Percentiles rank a stretch among this genome's conserved stretches.
These are phyloP conservation scores for Globisporangium splendens DNA, from an alignment of 352 stramenopile species.

Conservation along the genomic window DNA sequence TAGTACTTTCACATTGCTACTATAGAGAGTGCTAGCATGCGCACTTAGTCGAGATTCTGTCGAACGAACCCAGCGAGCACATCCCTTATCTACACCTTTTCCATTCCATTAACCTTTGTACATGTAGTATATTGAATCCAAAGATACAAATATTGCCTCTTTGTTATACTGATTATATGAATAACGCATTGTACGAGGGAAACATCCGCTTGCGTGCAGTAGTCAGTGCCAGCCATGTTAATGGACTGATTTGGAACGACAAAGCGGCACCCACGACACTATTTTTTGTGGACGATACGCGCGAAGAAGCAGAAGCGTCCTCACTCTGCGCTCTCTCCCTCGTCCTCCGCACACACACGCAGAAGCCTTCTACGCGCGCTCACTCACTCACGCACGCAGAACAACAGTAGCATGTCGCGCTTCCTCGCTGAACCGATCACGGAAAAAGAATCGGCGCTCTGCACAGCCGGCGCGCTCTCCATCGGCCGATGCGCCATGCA, in stretches of 20 bases:
- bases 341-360: neutral
- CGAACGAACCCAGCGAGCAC: too few relatives aligned
- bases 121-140: too few relatives aligned
- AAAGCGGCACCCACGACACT: neutral
- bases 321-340: neutral
- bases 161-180: too few relatives aligned
- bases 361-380: neutral
- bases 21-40: too few relatives aligned
- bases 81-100: too few relatives aligned
- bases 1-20: neutral
- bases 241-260: slow-evolving; percentile 3
- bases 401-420: slow-evolving; percentile 53
- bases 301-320: neutral
- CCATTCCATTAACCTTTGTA: too few relatives aligned
- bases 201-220: neutral
- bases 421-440: slow-evolving; percentile 83
- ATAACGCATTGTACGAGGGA: neutral
- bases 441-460: slow-evolving; percentile 55
- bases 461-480: slow-evolving; percentile 37
- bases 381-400: neutral
- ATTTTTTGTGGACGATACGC: neutral
- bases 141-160: too few relatives aligned
- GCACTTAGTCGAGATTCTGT: too few relatives aligned
- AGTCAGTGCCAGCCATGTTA: neutral
- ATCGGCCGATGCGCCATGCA: slow-evolving; percentile 80